Evolutionary conservation across 2,329 filamentous ascomycete genomes (phyloP).

Genomic region (Blastomyces silverae): DNA sequence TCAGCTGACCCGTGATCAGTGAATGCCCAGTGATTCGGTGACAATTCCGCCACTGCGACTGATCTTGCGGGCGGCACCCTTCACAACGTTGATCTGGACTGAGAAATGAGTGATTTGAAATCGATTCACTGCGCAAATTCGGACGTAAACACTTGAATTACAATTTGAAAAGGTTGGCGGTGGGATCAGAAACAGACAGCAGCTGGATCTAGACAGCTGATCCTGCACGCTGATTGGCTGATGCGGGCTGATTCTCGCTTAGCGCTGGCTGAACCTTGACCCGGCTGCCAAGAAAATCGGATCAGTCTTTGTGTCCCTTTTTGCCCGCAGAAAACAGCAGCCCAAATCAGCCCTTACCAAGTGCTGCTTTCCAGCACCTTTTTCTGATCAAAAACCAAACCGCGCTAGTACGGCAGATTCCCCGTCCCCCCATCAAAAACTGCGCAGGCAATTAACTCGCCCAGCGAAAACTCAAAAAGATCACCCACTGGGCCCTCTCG

Average conservation of each 20-base stretch:
- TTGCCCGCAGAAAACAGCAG: constrained; percentile 25
- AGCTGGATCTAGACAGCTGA: constrained; percentile 31
- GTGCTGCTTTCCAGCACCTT: constrained; percentile 32
- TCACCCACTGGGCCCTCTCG: constrained; percentile 18
- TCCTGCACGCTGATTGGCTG: constrained; percentile 36
- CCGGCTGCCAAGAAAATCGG: constrained; percentile 16
- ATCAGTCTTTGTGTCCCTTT: constrained; percentile 14
- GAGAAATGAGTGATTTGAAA: not conserved
- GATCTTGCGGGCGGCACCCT: constrained; percentile 20
- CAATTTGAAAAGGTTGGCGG: constrained; percentile 20
- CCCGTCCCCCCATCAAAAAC: not conserved
- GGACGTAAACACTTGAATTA: not conserved
- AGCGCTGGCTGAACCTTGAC: constrained; percentile 20
- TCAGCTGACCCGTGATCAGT: constrained; percentile 14
- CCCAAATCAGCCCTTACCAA: constrained; percentile 31
- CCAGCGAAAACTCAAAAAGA: constrained; percentile 14
- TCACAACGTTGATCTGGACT: constrained; percentile 10
- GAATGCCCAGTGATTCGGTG: constrained; percentile 21
- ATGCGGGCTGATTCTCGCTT: constrained; percentile 29
- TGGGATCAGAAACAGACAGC: constrained; percentile 32
- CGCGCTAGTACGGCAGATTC: constrained; percentile 23
- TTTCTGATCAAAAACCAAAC: constrained; percentile 24
- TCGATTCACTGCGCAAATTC: not conserved
- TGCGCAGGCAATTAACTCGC: constrained; percentile 34
- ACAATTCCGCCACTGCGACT: constrained; percentile 15